Base-by-base conservation (phyloP, 306 rosid genomes). In the Vachellia collinsii region DNA sequence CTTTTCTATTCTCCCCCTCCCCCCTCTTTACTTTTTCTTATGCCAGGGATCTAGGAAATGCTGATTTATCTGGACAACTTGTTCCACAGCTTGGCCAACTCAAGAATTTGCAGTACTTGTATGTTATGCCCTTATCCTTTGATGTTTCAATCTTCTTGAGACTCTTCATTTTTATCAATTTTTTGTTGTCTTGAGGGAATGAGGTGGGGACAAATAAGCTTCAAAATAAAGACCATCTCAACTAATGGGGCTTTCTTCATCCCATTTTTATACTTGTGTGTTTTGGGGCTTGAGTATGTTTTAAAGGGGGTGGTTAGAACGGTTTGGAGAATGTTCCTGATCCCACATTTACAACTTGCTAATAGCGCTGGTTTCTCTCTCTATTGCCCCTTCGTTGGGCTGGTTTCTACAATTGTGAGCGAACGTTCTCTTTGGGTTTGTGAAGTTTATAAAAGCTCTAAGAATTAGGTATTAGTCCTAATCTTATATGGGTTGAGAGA, bases 1-100 rank as follows among this genome's bases (percentile, higher is more conserved):
- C 71, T 77, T 82, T 34, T 72, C 68, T 83, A 76, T 41, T 7
- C 22, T 42, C 68, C 50, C 66, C 17, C 20, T 54, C 20, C 43
- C 7, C 65, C 17, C n/a, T 2, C 19, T 34, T 13, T 4, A 12
- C 22, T 72, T 59, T 56, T 53, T 82, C 67, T 78, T 50, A 76
- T 79, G 50, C 70, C 89, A 92, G 97, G 70, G 97, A 92, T 86
- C 91, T 92, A 39, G 97, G 97, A 79, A 90, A 92, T 81, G 94
- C 97, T 53, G 91, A 88, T 64, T 88, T 92, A 77, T 92, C 94
- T 61, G 97, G 97, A 67, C 80, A 81, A 73, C 94, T 92, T 79
- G 97, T 90, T 81, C 87, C 97, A 4, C 91, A 88, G 83, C 92
- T 92, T 73, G 97, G 97, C 80, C 91, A 71, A 68, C 92, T 92